Percentiles rank a stretch among this genome's conserved stretches.
Evolutionary conservation across 176 grass and related monocot genomes (phyloP).

Genomic region (Rhynchospora breviuscula): DNA sequence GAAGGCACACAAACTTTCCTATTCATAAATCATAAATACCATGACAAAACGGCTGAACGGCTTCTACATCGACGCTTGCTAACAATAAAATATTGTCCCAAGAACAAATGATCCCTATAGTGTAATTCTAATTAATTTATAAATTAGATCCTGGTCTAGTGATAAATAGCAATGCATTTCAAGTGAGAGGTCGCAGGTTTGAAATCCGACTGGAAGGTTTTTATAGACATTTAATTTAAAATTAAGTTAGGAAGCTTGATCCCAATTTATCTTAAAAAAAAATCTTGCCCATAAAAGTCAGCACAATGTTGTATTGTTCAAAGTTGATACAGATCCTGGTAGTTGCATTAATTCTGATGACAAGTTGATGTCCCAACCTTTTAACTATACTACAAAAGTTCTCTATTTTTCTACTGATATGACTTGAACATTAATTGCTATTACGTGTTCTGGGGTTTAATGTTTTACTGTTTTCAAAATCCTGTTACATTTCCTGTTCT

Average conservation of each 20-base stretch:
- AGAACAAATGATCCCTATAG: not conserved
- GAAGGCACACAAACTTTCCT: not conserved
- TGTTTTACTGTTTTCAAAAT: not conserved
- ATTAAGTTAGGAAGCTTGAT: no score
- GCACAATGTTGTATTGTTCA: not conserved
- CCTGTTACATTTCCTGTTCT: not conserved
- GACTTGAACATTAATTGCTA: not conserved
- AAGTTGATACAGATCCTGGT: not conserved
- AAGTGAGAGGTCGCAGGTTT: no score
- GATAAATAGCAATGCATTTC: no score
- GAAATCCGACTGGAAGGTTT: no score
- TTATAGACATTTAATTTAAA: no score
- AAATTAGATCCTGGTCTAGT: no score
- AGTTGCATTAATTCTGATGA: not conserved
- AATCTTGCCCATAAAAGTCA: not conserved
- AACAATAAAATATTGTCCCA: not conserved
- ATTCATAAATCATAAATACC: not conserved
- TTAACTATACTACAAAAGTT: not conserved
- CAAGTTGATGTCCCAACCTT: not conserved
- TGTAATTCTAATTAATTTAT: not conserved
- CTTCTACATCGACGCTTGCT: not conserved
- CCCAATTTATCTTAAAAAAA: no score
- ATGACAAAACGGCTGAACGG: not conserved
- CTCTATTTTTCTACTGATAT: not conserved
- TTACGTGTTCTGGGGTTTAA: not conserved